Evolutionary conservation across 495 filamentous ascomycete genomes (phyloP).

Genomic region (Penicillium macrosclerotiorum): DNA sequence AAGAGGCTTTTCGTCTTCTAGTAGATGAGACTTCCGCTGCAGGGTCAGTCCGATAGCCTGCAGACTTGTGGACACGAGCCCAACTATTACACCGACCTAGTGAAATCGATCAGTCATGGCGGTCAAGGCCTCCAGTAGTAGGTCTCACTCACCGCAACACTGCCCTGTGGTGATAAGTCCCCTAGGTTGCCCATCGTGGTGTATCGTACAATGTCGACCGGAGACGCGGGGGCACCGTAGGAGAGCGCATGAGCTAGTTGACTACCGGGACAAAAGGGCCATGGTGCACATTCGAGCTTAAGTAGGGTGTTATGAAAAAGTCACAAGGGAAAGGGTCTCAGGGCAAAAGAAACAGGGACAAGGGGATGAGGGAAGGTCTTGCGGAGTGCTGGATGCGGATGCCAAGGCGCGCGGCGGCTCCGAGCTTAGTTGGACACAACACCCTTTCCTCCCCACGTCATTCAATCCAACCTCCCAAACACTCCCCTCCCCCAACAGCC

Average conservation of each 20-base stretch:
- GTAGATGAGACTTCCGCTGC: conserved; percentile 96
- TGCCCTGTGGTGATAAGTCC: conserved; percentile 80
- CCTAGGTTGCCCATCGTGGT: conserved; percentile 69
- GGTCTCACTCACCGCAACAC: conserved; percentile 67
- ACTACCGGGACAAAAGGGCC: conserved; percentile 23
- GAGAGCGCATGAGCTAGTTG: conserved; percentile 19
- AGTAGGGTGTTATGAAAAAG: not conserved
- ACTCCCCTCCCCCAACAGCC: conserved; percentile 27
- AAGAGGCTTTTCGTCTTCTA: conserved; percentile 90
- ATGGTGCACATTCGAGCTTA: conserved; percentile 22
- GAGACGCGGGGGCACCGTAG: conserved; percentile 13
- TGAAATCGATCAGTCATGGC: conserved; percentile 11
- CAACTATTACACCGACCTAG: conserved; percentile 89
- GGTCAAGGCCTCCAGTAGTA: not conserved
- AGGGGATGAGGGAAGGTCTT: conserved; percentile 7
- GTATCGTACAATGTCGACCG: conserved; percentile 35
- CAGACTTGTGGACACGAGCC: conserved; percentile 85
- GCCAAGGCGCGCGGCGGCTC: conserved; percentile 13
- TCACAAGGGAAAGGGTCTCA: conserved; percentile 3
- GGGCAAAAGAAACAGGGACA: conserved; percentile 9
- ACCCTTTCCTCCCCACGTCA: conserved; percentile 25
- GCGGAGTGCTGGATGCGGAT: conserved; percentile 22
- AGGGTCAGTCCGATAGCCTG: conserved; percentile 96
- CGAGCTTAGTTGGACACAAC: conserved; percentile 29
- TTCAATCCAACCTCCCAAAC: conserved; percentile 11